These are phyloP conservation scores for Populus pruinosa DNA, from an alignment of 345 rosid species.

Conservation along the genomic window DNA sequence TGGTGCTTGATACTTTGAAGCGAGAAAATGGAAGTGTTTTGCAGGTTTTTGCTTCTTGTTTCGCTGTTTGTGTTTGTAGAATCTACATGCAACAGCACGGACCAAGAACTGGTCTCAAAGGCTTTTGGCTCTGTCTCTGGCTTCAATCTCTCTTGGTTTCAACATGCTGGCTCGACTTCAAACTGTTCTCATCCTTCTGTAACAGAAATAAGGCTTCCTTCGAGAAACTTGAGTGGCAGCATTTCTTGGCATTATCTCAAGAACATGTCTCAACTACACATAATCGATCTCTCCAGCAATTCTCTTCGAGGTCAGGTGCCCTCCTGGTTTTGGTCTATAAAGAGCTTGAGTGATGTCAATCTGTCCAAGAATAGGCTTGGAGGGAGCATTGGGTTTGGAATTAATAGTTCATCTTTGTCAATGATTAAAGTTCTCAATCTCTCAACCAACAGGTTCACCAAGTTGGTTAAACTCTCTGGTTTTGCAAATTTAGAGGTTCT, in stretches of 20 bases:
- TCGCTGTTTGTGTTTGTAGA: slow-evolving; percentile 39
- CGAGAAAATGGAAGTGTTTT: slow-evolving; percentile 24
- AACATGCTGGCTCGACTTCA: background rate
- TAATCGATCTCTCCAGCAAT: slow-evolving; percentile 68
- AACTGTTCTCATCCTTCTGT: slow-evolving; percentile 49
- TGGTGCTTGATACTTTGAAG: slow-evolving; percentile 1
- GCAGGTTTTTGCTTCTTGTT: slow-evolving; percentile 33
- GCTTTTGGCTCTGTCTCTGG: slow-evolving; percentile 67
- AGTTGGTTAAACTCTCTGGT: slow-evolving; percentile 49
- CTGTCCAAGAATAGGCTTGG: slow-evolving; percentile 55
- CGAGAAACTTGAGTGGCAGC: slow-evolving; percentile 59
- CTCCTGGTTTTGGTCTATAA: slow-evolving; percentile 62
- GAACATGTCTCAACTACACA: slow-evolving; percentile 46
- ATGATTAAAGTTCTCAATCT: slow-evolving; percentile 51
- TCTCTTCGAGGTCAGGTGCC: slow-evolving; percentile 68
- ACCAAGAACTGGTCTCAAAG: slow-evolving; percentile 40
- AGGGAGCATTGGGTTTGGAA: slow-evolving; percentile 40
- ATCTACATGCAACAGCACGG: slow-evolving; percentile 43
- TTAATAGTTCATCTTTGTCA: slow-evolving; percentile 33
- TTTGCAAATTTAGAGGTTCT: slow-evolving; percentile 47
- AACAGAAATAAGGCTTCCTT: slow-evolving; percentile 41
- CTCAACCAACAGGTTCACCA: slow-evolving; percentile 74
- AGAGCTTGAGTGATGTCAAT: slow-evolving; percentile 38
- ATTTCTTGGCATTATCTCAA: slow-evolving; percentile 64
- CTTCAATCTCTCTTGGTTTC: slow-evolving; percentile 62